Evolutionary conservation across 331 rosid genomes (phyloP).

Genomic region (Malus hybrid): DNA sequence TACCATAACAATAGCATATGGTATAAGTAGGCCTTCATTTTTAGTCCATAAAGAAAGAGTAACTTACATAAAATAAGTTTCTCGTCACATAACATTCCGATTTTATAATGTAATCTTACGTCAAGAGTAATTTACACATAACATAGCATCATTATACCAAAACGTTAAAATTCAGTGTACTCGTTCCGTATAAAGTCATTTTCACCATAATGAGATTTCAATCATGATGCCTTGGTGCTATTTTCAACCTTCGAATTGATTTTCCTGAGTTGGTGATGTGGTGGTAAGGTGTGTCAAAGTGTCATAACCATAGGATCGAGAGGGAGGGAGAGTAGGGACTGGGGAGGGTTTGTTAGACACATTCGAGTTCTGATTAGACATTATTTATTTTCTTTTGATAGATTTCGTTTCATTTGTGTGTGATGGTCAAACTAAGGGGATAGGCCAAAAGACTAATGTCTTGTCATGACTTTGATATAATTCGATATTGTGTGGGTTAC

Average conservation of each 20-base stretch:
- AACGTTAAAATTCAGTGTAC: too few species aligned
- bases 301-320: not conserved
- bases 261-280: constrained; percentile 6
- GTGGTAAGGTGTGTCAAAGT: not conserved
- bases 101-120: too few species aligned
- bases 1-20: too few species aligned
- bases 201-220: not conserved
- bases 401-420: not conserved
- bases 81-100: too few species aligned
- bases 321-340: not conserved
- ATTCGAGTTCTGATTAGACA: constrained; percentile 56
- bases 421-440: constrained; percentile 26
- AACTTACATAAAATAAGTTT: too few species aligned
- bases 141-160: too few species aligned
- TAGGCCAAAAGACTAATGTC: constrained; percentile 1
- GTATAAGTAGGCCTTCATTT: too few species aligned
- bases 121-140: too few species aligned
- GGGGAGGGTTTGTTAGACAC: not conserved
- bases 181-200: not conserved
- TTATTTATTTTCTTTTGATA: constrained; percentile 9
- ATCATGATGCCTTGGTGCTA: constrained; percentile 1
- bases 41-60: rapidly evolving
- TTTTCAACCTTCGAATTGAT: constrained; percentile 13
- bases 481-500: constrained; percentile 10
- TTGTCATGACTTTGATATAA: constrained; percentile 21